Conservation (phyloP, 179 eudicot species). For the Silene coronaria region DNA sequence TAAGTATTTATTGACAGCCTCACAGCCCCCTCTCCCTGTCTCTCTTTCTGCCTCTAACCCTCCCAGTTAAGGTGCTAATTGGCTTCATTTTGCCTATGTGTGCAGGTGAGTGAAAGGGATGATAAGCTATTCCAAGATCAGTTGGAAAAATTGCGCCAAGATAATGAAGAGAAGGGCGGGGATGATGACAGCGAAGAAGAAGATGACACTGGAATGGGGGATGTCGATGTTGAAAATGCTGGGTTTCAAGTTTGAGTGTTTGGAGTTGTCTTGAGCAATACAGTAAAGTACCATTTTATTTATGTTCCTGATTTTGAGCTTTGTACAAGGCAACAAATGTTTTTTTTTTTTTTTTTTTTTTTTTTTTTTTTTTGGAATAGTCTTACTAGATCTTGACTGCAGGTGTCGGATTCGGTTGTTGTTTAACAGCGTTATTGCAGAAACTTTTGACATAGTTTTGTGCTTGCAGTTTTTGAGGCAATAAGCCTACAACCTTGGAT, state of each 20-base stretch:
- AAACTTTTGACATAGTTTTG: background rate
- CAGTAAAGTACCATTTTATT: background rate
- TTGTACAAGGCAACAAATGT: constrained; percentile 14
- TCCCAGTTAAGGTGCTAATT: background rate
- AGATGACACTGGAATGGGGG: constrained; percentile 98
- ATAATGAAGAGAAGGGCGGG: constrained; percentile 48
- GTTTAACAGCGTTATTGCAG: background rate
- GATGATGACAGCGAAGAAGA: constrained; percentile 91
- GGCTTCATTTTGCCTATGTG: background rate
- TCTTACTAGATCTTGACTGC: background rate
- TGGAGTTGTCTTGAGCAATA: background rate
- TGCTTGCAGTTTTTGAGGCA: too few relatives aligned
- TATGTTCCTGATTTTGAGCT: constrained; percentile 12
- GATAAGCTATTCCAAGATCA: constrained; percentile 73
- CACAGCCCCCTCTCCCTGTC: background rate
- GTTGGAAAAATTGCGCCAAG: constrained; percentile 55
- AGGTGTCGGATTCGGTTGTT: background rate
- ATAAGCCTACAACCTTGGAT: too few relatives aligned
- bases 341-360: too few relatives aligned
- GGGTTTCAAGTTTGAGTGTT: constrained; percentile 22
- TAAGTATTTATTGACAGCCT: constrained; percentile 34
- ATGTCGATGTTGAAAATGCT: constrained; percentile 66
- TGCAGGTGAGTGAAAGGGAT: constrained; percentile 96
- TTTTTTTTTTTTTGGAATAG: background rate
- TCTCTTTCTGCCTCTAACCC: background rate